These are phyloP conservation scores for Xylariales sp. DNA, from an alignment of 2,329 filamentous ascomycete species.

Conservation along the genomic window DNA sequence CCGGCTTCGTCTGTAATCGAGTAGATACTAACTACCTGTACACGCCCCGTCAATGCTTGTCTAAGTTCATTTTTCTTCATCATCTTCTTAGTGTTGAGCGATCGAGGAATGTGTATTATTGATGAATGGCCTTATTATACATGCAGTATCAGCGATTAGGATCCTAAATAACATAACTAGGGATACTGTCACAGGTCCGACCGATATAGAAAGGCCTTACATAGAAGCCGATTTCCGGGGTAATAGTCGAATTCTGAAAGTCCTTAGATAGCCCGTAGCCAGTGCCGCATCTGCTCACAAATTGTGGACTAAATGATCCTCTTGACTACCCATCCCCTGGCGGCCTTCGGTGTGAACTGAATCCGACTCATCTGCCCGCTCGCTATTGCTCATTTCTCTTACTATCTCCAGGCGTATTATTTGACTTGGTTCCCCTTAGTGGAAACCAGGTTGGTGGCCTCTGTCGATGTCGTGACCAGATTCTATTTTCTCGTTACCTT, in stretches of 20 bases:
- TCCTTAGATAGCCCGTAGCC: not conserved
- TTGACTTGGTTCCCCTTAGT: conserved; percentile 3
- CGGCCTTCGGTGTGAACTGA: not conserved
- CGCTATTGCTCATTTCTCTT: not conserved
- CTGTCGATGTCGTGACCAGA: not conserved
- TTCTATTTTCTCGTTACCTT: conserved; percentile 12
- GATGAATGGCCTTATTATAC: not conserved
- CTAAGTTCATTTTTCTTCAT: not conserved
- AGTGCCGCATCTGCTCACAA: not conserved
- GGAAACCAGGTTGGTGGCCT: not conserved
- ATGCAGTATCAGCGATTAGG: not conserved
- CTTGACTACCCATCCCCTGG: not conserved
- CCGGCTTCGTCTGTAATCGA: no score
- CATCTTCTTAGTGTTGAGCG: not conserved
- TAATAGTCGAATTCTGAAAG: not conserved
- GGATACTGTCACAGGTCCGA: not conserved
- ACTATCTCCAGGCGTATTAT: conserved; percentile 14
- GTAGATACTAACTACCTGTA: no score
- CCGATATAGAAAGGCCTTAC: not conserved
- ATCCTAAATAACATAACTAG: no score
- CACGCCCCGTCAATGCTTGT: no score
- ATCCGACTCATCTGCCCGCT: not conserved
- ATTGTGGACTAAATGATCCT: conserved; percentile 5
- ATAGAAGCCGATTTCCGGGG: not conserved
- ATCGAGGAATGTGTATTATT: not conserved